Evolutionary conservation across 2,329 filamentous ascomycete species (phyloP).

Genomic region (Stemphylium vesicarium): DNA sequence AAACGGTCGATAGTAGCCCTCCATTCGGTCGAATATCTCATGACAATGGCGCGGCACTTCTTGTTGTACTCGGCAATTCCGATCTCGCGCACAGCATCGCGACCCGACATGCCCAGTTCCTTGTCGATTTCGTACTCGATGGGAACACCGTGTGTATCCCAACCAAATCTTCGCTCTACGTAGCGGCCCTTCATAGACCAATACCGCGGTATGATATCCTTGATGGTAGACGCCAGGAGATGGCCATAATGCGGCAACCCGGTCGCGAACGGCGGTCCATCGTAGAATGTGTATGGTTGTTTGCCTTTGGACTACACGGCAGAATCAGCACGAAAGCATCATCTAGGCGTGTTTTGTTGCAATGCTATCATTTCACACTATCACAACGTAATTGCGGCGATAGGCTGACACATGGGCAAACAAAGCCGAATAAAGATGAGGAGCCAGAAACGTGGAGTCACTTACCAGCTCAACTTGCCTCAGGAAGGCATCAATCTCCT

Average conservation of each 20-base stretch:
- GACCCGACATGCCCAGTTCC: slow-evolving; percentile 86
- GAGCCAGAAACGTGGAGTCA: neutral
- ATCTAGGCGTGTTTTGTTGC: neutral
- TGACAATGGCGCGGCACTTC: slow-evolving; percentile 90
- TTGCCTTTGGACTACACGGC: slow-evolving; percentile 68
- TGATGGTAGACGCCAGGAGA: slow-evolving; percentile 89
- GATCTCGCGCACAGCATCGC: slow-evolving; percentile 83
- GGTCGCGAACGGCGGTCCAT: slow-evolving; percentile 66
- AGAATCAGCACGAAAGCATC: neutral
- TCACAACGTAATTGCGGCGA: neutral
- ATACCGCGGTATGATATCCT: slow-evolving; percentile 94
- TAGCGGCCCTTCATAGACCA: slow-evolving; percentile 97
- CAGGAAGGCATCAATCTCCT: slow-evolving; percentile 89
- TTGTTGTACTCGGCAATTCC: slow-evolving; percentile 90
- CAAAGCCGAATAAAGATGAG: neutral
- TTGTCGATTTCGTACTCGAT: slow-evolving; percentile 99
- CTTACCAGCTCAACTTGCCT: slow-evolving; percentile 76
- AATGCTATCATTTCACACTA: neutral
- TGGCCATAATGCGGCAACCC: slow-evolving; percentile 74
- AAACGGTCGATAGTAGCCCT: slow-evolving; percentile 84
- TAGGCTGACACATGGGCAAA: neutral
- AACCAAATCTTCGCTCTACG: slow-evolving; percentile 90
- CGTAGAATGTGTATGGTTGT: slow-evolving; percentile 90
- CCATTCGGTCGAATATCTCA: slow-evolving; percentile 89
- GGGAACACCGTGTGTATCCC: slow-evolving; percentile 93